Evolutionary conservation across 345 rosid species (phyloP), one percentile per base, ranked within the genome.

Genomic region (Viola odorata): DNA sequence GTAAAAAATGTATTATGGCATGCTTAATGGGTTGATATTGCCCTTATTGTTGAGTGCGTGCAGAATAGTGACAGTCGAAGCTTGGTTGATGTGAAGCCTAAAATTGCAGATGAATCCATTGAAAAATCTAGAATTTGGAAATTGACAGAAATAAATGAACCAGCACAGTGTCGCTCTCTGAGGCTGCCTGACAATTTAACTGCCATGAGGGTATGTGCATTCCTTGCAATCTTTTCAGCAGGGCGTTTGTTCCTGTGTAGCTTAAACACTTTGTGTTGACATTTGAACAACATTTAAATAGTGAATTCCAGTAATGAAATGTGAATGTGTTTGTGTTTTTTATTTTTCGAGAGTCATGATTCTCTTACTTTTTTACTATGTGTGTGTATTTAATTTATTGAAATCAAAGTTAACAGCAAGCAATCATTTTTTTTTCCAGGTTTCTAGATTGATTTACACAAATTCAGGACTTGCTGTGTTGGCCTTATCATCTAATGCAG

Each of bases 401-500:
- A 23, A 23, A 10, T 45, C 58, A 55, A 39, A 55, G 36, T 16
- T n/a, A n/a, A 63, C 17, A 3, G 23, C 2, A 10, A 14, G 23
- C 40, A 14, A 38, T 57, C 4, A 37, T 38, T 7, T 32, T 7
- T 11, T 57, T 49, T 71, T 69, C 51, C 87, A 91, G 96, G 84
- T 88, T 57, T 72, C 86, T 50, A 83, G 88, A 63, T 76, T 91
- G 67, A 85, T 77, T 53, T 91, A 88, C 68, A 84, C 94, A 71
- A 88, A 88, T 73, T 81, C 94, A 52, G 97, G 96, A 47, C 64
- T 67, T 45, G 87, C 94, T 47, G 75, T 88, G 57, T 76, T 88
- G 77, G 97, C 91, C 45, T 82, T 91, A 74, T 80, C 88, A 44
- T 84, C 91, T 64, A 91, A 87, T 78, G 97, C 96, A 12, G 87